phyloP scores from a whole-genome alignment of 352 stramenopile genomes.

The Vaucheria bursata region DNA sequence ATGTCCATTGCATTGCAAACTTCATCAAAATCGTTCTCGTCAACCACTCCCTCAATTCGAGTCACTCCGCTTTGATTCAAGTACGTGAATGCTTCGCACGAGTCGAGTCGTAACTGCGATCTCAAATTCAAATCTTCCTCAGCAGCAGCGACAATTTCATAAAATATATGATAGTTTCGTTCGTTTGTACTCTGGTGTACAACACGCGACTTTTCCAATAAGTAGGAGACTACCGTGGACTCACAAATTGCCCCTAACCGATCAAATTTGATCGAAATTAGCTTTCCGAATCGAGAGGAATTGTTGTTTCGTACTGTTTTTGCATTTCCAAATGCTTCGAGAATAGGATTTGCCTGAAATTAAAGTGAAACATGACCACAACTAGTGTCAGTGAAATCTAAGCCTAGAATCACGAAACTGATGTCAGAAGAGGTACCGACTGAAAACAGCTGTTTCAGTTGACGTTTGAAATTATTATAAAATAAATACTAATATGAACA shows the following conservation, averaged over 20 bases:
- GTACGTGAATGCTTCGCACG: conserved; percentile 77
- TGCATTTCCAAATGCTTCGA: conserved; percentile 80
- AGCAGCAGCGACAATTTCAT: conserved; percentile 70
- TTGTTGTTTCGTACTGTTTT: conserved; percentile 84
- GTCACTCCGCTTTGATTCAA: conserved; percentile 85
- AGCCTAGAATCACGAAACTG: too few species aligned
- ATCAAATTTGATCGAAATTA: conserved; percentile 84
- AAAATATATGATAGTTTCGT: conserved; percentile 90
- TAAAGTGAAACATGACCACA: too few species aligned
- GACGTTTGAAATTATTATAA: too few species aligned
- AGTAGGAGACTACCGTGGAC: conserved; percentile 60
- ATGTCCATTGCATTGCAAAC: conserved; percentile 79
- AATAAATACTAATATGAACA: too few species aligned
- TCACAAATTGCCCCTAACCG: conserved; percentile 64
- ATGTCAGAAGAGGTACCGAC: too few species aligned
- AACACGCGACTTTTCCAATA: conserved; percentile 79
- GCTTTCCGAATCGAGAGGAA: conserved; percentile 86
- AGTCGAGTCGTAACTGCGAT: conserved; percentile 55
- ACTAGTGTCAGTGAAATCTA: too few species aligned
- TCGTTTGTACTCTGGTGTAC: conserved; percentile 71
- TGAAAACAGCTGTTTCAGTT: too few species aligned
- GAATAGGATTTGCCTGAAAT: conserved; percentile 87
- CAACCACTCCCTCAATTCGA: conserved; percentile 78
- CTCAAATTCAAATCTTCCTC: conserved; percentile 46
- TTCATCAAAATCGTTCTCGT: conserved; percentile 82